phyloP scores from a whole-genome alignment of 108 stramenopile species.

The Cyclostephanos tholiformis region DNA sequence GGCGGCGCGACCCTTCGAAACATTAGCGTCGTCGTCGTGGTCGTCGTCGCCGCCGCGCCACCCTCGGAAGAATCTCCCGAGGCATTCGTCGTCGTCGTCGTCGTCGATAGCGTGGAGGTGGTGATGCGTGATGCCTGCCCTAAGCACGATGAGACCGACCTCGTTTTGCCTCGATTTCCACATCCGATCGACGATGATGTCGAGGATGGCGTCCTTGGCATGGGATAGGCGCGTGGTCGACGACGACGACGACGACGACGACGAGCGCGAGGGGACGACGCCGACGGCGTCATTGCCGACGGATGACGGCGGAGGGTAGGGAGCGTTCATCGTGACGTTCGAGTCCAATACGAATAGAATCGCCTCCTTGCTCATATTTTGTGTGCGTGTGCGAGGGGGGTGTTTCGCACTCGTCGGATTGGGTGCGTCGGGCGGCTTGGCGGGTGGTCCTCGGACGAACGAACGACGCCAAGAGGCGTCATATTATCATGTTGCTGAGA shows the following conservation, averaged over 20 bases:
- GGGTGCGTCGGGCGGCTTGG: no score
- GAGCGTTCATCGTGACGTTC: conserved; percentile 62
- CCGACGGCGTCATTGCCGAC: conserved; percentile 1
- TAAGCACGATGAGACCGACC: conserved; percentile 60
- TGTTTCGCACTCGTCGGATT: no score
- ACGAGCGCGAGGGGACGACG: neutral
- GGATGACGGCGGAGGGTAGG: conserved; percentile 11
- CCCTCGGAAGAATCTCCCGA: conserved; percentile 4
- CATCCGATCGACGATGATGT: conserved; percentile 66
- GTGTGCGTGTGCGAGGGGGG: no score
- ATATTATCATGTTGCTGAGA: no score
- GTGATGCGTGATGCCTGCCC: conserved; percentile 59
- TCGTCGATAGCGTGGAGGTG: conserved; percentile 41
- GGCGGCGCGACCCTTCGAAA: conserved; percentile 21
- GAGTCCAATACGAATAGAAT: conserved; percentile 75
- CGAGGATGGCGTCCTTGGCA: conserved; percentile 55
- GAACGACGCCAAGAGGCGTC: no score
- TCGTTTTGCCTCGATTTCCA: conserved; percentile 62
- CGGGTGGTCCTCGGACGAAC: no score
- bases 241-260: neutral
- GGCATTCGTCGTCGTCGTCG: conserved; percentile 22
- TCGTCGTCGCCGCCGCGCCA: conserved; percentile 10
- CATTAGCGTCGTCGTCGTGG: conserved; percentile 7
- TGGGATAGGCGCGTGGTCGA: conserved; percentile 49
- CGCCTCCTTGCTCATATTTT: conserved; percentile 66